Evolutionary conservation across 805 yeast species (phyloP), one percentile per base, ranked within the genome.

Genomic region (Starmerella gropengiesseri): DNA sequence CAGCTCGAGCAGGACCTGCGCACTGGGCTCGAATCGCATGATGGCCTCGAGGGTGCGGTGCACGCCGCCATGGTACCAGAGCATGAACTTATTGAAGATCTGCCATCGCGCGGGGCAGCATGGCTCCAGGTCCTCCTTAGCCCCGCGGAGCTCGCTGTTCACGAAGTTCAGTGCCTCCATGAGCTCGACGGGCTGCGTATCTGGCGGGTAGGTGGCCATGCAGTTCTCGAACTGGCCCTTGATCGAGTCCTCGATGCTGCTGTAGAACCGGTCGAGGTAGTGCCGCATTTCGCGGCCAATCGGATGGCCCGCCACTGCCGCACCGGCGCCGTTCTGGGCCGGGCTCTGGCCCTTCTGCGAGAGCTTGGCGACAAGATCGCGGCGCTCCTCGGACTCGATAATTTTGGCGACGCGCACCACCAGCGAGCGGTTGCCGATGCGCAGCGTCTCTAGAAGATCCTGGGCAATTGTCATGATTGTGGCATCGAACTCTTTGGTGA

Each of bases 81-180:
- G 67, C 53, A 76, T 76, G 39, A 78, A 73, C 41, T 71, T 70
- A 19, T 70, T 65, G 54, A 78, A 75, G 26, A 89, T 67, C 36
- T 76, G 68, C 96, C 97, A 91, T 43, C 71, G 67, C 16, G 57
- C 55, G 0, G 97, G 95, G 47, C 83, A 77, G 40, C 78, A 69
- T 12, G 65, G 66, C 2, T 67, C 60, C 19, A 84, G 63, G 23
- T 76, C 76, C 18, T 71, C 71, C 44, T 74, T 71, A 4, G 81
- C 84, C 44, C 79, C 71, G 23, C 70, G 61, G 43, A 91, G 63
- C 54, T 89, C 96, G 51, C 80, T 78, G 59, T 80, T 84, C 16
- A 86, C 71, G 87, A 95, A 89, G 44, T 77, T 78, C 43, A 87
- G 62, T 51, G 81, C 76, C 30, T 79, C 78, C 44, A 82, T 67